A percentile compares a stretch with the other conserved stretches of the same genome.
phyloP scores from a whole-genome alignment of 2,329 filamentous ascomycete species.

The Colletotrichum paranaense region DNA sequence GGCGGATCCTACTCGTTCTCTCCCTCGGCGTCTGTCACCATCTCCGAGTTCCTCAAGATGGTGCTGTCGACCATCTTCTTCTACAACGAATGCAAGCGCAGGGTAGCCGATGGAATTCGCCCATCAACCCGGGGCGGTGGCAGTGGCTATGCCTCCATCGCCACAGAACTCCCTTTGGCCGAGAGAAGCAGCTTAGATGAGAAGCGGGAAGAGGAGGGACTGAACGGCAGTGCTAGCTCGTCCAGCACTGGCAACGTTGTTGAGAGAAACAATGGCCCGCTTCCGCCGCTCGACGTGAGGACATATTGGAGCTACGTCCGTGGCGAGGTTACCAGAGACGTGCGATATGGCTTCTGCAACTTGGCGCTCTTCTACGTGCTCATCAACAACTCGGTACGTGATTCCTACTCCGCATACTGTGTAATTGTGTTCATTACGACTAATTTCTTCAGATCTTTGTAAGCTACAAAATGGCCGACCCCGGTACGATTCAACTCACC shows the following conservation, averaged over 20 bases:
- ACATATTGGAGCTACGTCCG: conserved; percentile 38
- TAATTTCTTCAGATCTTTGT: conserved; percentile 43
- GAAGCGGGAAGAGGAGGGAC: conserved; percentile 35
- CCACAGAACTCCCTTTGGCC: conserved; percentile 30
- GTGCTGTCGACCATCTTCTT: conserved; percentile 44
- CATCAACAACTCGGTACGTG: conserved; percentile 46
- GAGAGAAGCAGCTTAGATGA: conserved; percentile 38
- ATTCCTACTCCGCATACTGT: neutral
- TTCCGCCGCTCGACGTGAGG: conserved; percentile 25
- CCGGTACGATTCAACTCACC: conserved; percentile 46
- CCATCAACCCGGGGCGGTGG: conserved; percentile 37
- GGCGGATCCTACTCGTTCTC: conserved; percentile 43
- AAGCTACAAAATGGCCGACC: conserved; percentile 45
- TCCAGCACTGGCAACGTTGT: conserved; percentile 17
- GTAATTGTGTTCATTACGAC: neutral
- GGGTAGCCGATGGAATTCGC: conserved; percentile 33
- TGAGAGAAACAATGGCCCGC: conserved; percentile 22
- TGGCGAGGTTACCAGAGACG: conserved; percentile 42
- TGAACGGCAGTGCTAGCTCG: conserved; percentile 28
- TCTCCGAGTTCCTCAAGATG: conserved; percentile 47
- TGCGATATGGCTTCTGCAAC: conserved; percentile 45
- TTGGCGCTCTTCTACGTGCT: conserved; percentile 47
- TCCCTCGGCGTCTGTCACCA: conserved; percentile 45
- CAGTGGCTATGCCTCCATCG: conserved; percentile 31
- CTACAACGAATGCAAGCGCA: conserved; percentile 40